These are phyloP conservation scores for Aspergillus costaricaensis DNA, from an alignment of 2,329 filamentous ascomycete genomes.

Conservation along the genomic window DNA sequence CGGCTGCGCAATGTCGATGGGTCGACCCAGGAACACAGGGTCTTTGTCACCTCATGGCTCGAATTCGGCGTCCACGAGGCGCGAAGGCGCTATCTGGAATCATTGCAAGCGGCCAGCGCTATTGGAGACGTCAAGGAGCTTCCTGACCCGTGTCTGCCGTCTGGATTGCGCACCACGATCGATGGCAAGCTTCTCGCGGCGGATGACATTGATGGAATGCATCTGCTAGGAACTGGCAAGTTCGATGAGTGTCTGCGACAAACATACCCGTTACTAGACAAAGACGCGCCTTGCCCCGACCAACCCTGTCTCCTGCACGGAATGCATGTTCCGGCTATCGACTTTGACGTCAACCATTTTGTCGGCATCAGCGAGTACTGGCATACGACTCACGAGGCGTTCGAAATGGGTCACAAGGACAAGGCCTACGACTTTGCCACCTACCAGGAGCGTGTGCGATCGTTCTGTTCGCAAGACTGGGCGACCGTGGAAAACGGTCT, in stretches of 20 bases:
- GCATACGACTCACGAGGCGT: slow-evolving; percentile 96
- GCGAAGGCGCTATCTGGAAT: slow-evolving; percentile 77
- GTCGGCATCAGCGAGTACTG: slow-evolving; percentile 98
- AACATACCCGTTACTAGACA: slow-evolving; percentile 84
- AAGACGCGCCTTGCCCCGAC: slow-evolving; percentile 81
- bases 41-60: slow-evolving; percentile 96
- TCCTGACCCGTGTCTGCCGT: slow-evolving; percentile 87
- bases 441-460: slow-evolving; percentile 80
- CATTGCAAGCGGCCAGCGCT: slow-evolving; percentile 68
- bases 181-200: slow-evolving; percentile 62
- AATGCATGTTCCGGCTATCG: slow-evolving; percentile 89
- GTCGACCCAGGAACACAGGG: slow-evolving; percentile 73
- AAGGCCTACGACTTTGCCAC: slow-evolving; percentile 86
- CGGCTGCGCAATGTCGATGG: slow-evolving; percentile 84
- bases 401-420: slow-evolving; percentile 72
- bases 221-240: slow-evolving; percentile 77
- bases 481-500: slow-evolving; percentile 69
- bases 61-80: slow-evolving; percentile 97
- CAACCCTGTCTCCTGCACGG: slow-evolving; percentile 87
- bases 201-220: slow-evolving; percentile 46
- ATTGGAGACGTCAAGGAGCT: slow-evolving; percentile 64
- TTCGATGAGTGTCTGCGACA: slow-evolving; percentile 82
- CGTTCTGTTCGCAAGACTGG: slow-evolving; percentile 88
- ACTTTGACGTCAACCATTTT: slow-evolving; percentile 97
- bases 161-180: slow-evolving; percentile 71